Percentiles rank a stretch among this genome's conserved stretches.
These are phyloP conservation scores for Leishmania martiniquensis DNA, from an alignment of 208 protist genomes.

Conservation along the genomic window DNA sequence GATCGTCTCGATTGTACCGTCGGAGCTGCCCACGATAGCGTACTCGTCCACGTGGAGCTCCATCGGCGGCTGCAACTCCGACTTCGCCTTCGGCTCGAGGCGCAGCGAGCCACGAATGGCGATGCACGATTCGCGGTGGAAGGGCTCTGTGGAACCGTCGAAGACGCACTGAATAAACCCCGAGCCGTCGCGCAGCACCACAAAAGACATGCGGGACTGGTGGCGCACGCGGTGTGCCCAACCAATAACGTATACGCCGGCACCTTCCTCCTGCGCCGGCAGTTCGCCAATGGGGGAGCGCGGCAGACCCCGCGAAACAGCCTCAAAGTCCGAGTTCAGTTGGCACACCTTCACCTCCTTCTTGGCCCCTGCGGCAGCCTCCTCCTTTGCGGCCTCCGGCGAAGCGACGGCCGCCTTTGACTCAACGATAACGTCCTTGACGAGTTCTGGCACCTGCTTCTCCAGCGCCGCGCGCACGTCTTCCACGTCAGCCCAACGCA, in stretches of 20 bases:
- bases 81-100: conserved; percentile 82
- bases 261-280: conserved; percentile 45
- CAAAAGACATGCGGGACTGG: conserved; percentile 96
- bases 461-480: conserved; percentile 70
- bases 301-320: conserved; percentile 47
- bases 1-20: conserved; percentile 88
- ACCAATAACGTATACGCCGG: conserved; percentile 87
- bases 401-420: conserved; percentile 16
- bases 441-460: conserved; percentile 62
- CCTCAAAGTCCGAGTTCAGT: conserved; percentile 51
- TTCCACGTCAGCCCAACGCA: conserved; percentile 81
- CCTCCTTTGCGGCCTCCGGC: conserved; percentile 7
- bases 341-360: conserved; percentile 60
- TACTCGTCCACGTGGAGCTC: conserved; percentile 92
- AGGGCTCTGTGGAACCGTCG: conserved; percentile 64
- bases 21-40: conserved; percentile 81
- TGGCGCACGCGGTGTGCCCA: conserved; percentile 96
- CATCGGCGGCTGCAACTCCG: conserved; percentile 75
- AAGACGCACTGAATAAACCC: conserved; percentile 97
- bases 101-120: conserved; percentile 77
- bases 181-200: conserved; percentile 96
- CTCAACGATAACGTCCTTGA: conserved; percentile 50
- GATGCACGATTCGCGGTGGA: conserved; percentile 90
- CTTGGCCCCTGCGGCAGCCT: conserved; percentile 19
- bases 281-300: conserved; percentile 59